phyloP scores from a whole-genome alignment of 2,329 filamentous ascomycete genomes.

The Knoxdaviesia capensis region DNA sequence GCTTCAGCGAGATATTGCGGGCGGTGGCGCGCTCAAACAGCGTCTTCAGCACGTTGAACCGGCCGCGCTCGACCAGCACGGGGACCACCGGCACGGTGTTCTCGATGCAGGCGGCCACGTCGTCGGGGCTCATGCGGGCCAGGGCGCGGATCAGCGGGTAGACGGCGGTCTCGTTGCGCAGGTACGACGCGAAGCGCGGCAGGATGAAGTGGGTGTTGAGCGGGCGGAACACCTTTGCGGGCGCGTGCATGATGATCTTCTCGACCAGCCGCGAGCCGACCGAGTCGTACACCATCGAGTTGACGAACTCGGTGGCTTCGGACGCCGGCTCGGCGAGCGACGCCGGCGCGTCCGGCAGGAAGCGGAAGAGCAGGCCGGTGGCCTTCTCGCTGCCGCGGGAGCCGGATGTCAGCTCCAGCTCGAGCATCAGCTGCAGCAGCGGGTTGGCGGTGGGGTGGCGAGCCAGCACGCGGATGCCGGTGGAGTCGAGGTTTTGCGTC shows the following conservation, averaged over 20 bases:
- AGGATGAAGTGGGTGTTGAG: conserved; percentile 67
- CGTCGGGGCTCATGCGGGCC: conserved; percentile 69
- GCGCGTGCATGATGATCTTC: conserved; percentile 59
- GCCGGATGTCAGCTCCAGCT: conserved; percentile 62
- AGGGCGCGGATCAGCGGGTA: conserved; percentile 74
- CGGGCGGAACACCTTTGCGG: conserved; percentile 78
- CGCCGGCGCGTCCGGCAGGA: conserved; percentile 56
- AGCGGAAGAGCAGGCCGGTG: conserved; percentile 45
- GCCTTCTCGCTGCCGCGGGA: conserved; percentile 42
- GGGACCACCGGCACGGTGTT: conserved; percentile 55
- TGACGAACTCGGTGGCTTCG: conserved; percentile 58
- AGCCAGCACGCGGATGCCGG: conserved; percentile 63
- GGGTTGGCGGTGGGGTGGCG: conserved; percentile 85
- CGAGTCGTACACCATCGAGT: conserved; percentile 70
- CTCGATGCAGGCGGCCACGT: conserved; percentile 53
- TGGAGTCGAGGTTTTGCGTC: conserved; percentile 53
- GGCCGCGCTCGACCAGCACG: conserved; percentile 50
- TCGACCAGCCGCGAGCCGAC: conserved; percentile 83
- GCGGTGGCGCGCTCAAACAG: conserved; percentile 67
- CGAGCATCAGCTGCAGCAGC: conserved; percentile 73
- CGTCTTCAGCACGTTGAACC: conserved; percentile 61
- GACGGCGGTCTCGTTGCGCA: conserved; percentile 75
- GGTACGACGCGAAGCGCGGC: conserved; percentile 56
- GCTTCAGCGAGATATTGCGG: conserved; percentile 36
- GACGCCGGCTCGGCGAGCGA: conserved; percentile 53